phyloP scores from a whole-genome alignment of 2,329 filamentous ascomycete genomes.

The Gaeumannomyces sp. region DNA sequence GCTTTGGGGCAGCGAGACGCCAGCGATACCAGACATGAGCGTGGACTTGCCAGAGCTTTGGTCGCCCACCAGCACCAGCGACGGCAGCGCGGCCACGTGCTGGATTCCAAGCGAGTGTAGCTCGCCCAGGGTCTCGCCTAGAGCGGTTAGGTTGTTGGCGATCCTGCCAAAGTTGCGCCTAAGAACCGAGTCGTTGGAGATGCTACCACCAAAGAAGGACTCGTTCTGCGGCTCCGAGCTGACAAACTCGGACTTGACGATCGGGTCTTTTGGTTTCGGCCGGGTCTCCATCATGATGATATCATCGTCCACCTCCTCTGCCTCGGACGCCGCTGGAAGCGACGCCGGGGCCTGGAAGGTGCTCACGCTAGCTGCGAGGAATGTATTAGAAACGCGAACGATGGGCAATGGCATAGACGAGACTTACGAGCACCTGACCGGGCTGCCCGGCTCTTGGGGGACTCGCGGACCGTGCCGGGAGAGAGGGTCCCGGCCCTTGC shows the following conservation, averaged over 20 bases:
- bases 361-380: slow-evolving; percentile 22
- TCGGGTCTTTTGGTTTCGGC: not conserved
- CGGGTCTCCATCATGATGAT: slow-evolving; percentile 24
- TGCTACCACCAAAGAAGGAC: not conserved
- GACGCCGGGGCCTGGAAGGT: slow-evolving; percentile 15
- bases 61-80: slow-evolving; percentile 77
- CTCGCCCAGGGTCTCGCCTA: slow-evolving; percentile 60
- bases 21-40: slow-evolving; percentile 57
- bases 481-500: not conserved
- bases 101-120: slow-evolving; percentile 69
- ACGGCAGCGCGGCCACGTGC: slow-evolving; percentile 64
- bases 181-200: slow-evolving; percentile 4
- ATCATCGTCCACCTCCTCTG: slow-evolving; percentile 17
- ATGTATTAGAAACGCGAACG: not conserved
- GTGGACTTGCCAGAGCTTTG: slow-evolving; percentile 80
- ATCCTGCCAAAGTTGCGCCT: slow-evolving; percentile 29
- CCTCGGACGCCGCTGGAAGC: slow-evolving; percentile 3
- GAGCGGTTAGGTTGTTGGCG: slow-evolving; percentile 55
- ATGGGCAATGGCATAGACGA: no score
- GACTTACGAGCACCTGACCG: slow-evolving; percentile 22
- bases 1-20: slow-evolving; percentile 65
- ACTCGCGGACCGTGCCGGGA: not conserved
- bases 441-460: slow-evolving; percentile 12
- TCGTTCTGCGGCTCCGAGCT: not conserved
- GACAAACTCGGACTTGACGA: slow-evolving; percentile 8